Evolutionary conservation across 2,329 filamentous ascomycete genomes (phyloP), one percentile per base, ranked within the genome.

Genomic region (Apiospora koreana): DNA sequence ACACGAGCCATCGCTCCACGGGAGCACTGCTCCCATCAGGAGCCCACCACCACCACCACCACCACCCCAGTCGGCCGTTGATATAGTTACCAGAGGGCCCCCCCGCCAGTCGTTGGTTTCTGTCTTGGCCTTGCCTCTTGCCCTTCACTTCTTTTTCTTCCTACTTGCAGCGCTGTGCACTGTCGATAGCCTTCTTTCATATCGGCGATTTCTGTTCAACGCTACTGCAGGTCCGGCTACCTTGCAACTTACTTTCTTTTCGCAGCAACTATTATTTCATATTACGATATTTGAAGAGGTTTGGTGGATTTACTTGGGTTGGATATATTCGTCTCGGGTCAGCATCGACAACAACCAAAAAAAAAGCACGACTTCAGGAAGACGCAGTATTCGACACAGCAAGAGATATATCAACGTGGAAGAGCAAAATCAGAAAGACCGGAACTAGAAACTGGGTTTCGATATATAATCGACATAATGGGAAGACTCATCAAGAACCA

Each of bases 401-500:
- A 62, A 72, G 23, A 58, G 23, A 25, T 71, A 74, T 70, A 73
- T 73, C 69, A 69, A 67, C 38, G 38, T 43, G 64, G 38, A 28
- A 65, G 38, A 65, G 18, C 62, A 65, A n/a, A 65, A 31, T 41
- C 38, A 65, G 38, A 23, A 28, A 25, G 23, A 42, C 64, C 42
- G 72, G 69, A 74, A 65, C 68, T 74, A 68, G 68, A 73, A 69
- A 74, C 69, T 41, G 58, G n/a, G 23, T 41, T 42, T 62, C 50
- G 42, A 41, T 43, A 43, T 21, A 35, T 68, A 75, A 73, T 64
- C 70, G 74, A 66, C 81, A 84, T 75, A 73, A 99, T 99, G 96
- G 96, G 96, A 82, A 96, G 92, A 84, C 91, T 99, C 80, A 98
- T 99, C 86, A 99, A 99, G 88, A 98, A 98, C 86, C 96, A 99